Evolutionary conservation across 305 asterid species (phyloP).

Genomic region (Fraxinus greggii): DNA sequence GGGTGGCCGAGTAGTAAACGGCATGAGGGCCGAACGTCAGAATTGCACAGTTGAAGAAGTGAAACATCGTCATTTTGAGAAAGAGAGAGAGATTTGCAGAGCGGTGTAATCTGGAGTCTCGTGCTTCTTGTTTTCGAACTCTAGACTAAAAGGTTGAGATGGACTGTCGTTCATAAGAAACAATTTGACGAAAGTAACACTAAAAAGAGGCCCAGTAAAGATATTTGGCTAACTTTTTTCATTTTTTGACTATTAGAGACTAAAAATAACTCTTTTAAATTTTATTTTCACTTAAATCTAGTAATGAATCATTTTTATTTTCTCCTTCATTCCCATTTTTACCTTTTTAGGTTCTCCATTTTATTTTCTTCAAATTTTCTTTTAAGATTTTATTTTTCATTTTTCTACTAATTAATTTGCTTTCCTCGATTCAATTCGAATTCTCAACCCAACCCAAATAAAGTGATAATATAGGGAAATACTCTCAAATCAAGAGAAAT

Average conservation of each 20-base stretch:
- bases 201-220: background rate
- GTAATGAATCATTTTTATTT: background rate
- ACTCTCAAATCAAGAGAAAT: background rate
- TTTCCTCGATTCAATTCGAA: background rate
- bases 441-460: background rate
- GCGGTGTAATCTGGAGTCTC: background rate
- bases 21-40: slow-evolving; percentile 95
- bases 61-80: slow-evolving; percentile 68
- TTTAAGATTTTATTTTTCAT: background rate
- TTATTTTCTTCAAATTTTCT: background rate
- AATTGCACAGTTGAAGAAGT: slow-evolving; percentile 92
- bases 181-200: background rate
- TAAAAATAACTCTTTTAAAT: background rate
- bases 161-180: background rate
- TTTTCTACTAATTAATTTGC: background rate
- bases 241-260: background rate
- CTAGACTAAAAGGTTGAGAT: background rate
- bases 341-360: background rate
- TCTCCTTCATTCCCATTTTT: background rate
- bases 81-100: slow-evolving; percentile 25
- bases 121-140: background rate
- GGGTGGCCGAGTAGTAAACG: slow-evolving; percentile 93
- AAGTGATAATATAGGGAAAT: background rate
- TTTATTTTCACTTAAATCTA: background rate
- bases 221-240: background rate